Percentiles rank a stretch among this genome's conserved stretches.
Conservation (phyloP, 2,329 filamentous ascomycete genomes). For the Talaromyces sp. region DNA sequence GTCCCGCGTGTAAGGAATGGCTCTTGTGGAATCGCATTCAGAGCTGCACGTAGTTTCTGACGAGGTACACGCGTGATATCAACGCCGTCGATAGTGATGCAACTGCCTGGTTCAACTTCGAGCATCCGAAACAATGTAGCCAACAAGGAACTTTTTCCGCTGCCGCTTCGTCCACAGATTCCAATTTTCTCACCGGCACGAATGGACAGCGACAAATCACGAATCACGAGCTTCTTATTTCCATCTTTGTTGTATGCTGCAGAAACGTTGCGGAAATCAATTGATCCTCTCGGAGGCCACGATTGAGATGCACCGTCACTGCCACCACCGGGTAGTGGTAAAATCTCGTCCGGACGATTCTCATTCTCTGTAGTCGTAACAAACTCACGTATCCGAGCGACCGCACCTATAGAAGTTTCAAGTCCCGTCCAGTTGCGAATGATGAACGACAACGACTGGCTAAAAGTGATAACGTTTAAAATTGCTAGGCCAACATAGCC, state of each 20-base stretch:
- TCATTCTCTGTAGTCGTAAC: conserved; percentile 34
- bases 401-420: conserved; percentile 57
- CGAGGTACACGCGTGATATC: conserved; percentile 39
- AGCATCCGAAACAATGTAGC: conserved; percentile 44
- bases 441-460: conserved; percentile 48
- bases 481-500: conserved; percentile 54
- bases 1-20: conserved; percentile 41
- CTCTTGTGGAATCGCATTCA: conserved; percentile 46
- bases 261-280: conserved; percentile 43
- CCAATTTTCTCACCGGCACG: conserved; percentile 39
- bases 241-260: conserved; percentile 36
- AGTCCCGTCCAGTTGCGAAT: conserved; percentile 55
- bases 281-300: conserved; percentile 44
- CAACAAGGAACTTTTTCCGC: conserved; percentile 42
- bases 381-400: conserved; percentile 54
- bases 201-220: conserved; percentile 47
- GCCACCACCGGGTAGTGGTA: conserved; percentile 26
- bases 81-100: conserved; percentile 42
- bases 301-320: conserved; percentile 33
- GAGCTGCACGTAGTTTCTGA: conserved; percentile 37
- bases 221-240: conserved; percentile 37
- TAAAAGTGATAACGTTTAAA: conserved; percentile 54
- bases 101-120: conserved; percentile 34
- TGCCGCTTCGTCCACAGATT: conserved; percentile 40
- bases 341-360: conserved; percentile 1